Conservation (phyloP, 1,284 basidiomycete species). For the Leccinum subspadiceum region DNA sequence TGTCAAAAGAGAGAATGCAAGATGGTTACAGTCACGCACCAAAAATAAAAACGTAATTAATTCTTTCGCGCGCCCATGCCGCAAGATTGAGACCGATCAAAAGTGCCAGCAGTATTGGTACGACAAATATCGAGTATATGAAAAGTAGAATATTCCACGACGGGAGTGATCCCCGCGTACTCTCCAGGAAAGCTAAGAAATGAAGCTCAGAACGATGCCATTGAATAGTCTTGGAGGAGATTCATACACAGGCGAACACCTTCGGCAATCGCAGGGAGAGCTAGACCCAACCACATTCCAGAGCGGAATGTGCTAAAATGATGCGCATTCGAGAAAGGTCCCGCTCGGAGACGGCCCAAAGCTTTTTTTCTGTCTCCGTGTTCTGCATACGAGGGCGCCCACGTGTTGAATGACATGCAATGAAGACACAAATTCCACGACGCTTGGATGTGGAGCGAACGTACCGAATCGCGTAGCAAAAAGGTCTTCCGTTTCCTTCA, state of each 20-base stretch:
- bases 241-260: slow-evolving; percentile 69
- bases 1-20: neutral
- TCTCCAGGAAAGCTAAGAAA: slow-evolving; percentile 53
- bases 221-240: neutral
- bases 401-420: neutral
- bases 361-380: slow-evolving; percentile 85
- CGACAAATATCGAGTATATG: slow-evolving; percentile 73
- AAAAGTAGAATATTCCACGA: slow-evolving; percentile 77
- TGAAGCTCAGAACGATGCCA: neutral
- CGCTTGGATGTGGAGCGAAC: slow-evolving; percentile 19
- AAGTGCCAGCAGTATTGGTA: slow-evolving; percentile 77
- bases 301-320: slow-evolving; percentile 79
- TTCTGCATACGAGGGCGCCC: slow-evolving; percentile 42
- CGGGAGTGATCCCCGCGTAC: slow-evolving; percentile 58
- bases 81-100: slow-evolving; percentile 81
- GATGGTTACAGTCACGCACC: slow-evolving; percentile 41
- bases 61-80: slow-evolving; percentile 74
- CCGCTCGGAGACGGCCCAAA: slow-evolving; percentile 63
- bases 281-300: slow-evolving; percentile 76
- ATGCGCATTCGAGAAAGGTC: slow-evolving; percentile 60
- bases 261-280: slow-evolving; percentile 67
- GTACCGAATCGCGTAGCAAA: slow-evolving; percentile 76
- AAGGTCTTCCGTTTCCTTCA: slow-evolving; percentile 71
- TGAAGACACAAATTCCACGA: neutral
- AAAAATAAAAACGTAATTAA: slow-evolving; percentile 93